Conservation (phyloP, 164 flowering plant genomes). For the Macadamia integrifolia region DNA sequence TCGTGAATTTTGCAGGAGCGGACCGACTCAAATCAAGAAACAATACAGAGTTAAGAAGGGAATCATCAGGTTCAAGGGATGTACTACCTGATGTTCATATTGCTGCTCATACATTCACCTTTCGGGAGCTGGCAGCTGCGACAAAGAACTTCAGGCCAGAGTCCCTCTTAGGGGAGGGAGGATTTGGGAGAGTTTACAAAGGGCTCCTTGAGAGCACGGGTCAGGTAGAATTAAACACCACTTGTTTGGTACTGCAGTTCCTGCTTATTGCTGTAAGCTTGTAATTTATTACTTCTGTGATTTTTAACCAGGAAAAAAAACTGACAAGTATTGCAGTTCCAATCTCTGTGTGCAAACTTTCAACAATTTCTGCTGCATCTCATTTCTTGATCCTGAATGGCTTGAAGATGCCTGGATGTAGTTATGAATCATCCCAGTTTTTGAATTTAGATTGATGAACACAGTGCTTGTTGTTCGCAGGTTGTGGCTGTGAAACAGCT, state of each 20-base stretch:
- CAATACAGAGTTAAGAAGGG: conserved; percentile 16
- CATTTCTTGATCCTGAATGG: too few relatives aligned
- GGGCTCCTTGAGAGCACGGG: conserved; percentile 32
- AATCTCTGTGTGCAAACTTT: too few relatives aligned
- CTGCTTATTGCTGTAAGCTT: background rate
- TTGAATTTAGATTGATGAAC: background rate
- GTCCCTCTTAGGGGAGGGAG: conserved; percentile 35
- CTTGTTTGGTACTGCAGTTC: too few relatives aligned
- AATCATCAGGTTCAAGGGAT: conserved; percentile 17
- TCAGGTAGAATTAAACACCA: conserved; percentile 20
- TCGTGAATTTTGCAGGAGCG: conserved; percentile 21
- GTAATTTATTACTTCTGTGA: background rate
- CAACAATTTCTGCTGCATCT: too few relatives aligned
- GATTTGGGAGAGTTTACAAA: conserved; percentile 39
- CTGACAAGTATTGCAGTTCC: too few relatives aligned
- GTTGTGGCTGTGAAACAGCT: conserved; percentile 38
- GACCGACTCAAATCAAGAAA: conserved; percentile 27
- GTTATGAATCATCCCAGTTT: background rate
- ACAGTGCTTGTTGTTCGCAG: conserved; percentile 14
- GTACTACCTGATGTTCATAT: conserved; percentile 24
- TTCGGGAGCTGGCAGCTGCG: conserved; percentile 35
- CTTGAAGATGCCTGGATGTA: background rate
- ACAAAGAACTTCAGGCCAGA: conserved; percentile 31
- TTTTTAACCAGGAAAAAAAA: background rate
- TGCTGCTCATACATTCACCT: conserved; percentile 32